Percentiles rank a stretch among this genome's conserved stretches.
These are phyloP conservation scores for Phytomonas sp. DNA, from an alignment of 208 protist species.

Conservation along the genomic window DNA sequence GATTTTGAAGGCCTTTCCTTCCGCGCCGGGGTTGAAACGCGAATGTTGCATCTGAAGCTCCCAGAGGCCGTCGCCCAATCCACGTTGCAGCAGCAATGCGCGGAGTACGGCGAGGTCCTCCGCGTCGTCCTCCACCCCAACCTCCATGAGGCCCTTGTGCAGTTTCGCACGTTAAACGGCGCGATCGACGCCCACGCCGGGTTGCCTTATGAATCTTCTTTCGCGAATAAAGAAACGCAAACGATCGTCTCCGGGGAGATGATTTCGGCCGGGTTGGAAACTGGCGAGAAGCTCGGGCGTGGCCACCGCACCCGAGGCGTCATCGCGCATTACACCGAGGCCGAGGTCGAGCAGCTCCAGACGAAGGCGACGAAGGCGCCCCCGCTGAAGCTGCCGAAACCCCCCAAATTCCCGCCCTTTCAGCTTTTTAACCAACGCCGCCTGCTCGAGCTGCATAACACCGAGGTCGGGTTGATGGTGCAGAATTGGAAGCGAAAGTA, in stretches of 20 bases:
- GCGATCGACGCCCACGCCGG: slow-evolving; percentile 75
- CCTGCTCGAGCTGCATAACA: slow-evolving; percentile 76
- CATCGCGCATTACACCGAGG: slow-evolving; percentile 49
- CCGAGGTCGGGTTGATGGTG: slow-evolving; percentile 67
- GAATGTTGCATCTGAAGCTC: slow-evolving; percentile 65
- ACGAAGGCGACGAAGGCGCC: slow-evolving; percentile 39
- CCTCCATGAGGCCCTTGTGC: slow-evolving; percentile 74
- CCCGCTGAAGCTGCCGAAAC: slow-evolving; percentile 54
- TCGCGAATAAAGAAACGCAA: slow-evolving; percentile 47
- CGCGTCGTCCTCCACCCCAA: slow-evolving; percentile 79
- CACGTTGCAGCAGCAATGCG: slow-evolving; percentile 62
- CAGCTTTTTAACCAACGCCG: slow-evolving; percentile 82
- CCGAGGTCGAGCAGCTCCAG: slow-evolving; percentile 55
- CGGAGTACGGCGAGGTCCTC: slow-evolving; percentile 58
- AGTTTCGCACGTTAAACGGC: slow-evolving; percentile 62
- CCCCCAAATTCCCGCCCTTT: slow-evolving; percentile 56
- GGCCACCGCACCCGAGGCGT: slow-evolving; percentile 72
- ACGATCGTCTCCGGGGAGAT: slow-evolving; percentile 77
- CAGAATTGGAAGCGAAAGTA: slow-evolving; percentile 72
- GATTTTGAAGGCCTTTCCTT: slow-evolving; percentile 94
- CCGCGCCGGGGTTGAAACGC: slow-evolving; percentile 54
- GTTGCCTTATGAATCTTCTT: slow-evolving; percentile 55
- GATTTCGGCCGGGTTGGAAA: slow-evolving; percentile 62
- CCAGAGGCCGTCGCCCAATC: slow-evolving; percentile 40
- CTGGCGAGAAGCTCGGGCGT: slow-evolving; percentile 74